Evolutionary conservation across 352 stramenopile genomes (phyloP), one percentile per base, ranked within the genome.

Genomic region (Phytophthora tubulina): DNA sequence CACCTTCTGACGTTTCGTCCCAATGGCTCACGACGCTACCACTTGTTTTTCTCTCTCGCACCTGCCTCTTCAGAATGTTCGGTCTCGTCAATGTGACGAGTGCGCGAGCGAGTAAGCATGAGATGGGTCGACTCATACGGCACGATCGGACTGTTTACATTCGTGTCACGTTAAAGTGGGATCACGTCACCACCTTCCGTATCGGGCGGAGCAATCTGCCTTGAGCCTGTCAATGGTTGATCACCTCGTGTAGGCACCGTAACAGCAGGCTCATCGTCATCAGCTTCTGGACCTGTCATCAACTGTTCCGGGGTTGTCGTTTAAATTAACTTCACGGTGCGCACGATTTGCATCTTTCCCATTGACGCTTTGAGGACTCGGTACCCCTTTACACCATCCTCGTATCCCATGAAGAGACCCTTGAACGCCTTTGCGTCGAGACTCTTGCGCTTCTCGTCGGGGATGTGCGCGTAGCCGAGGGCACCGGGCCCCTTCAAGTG

Each of bases 341-440:
- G 54, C 5, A 62, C 41, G 54, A 42, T 52, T 62, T 62, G 54
- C 54, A 62, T 30, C 30, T 30, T 50, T 35, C 30, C 36, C 4
- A 41, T 69, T 13, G 33, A n/a, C 11, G 41, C 54, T 13, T 72
- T 42, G 10, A 63, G 32, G 60, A 33, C 4, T 3, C 45, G 45
- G 9, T 51, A 51, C 1, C 45, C 45, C n/a, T 51, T 51, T 4
- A 51, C 45, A 13, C 45, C 45, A 33, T 33, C 67, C 15, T 54
- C 50, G 45, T 80, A 75, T 17, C 67, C 75, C 35, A 80, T 11
- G 27, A 75, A 72, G 1, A 62, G 63, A 48, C 50, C 57, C 17
- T 55, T 46, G 45, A 61, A 51, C 11, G 53, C 53, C 27, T 61
- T 51, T 1, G 53, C 36, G 9, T 61, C 41, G 3, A 52, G 30